These are phyloP conservation scores for Xylariaceae sp. DNA, from an alignment of 2,329 filamentous ascomycete species.

Conservation along the genomic window DNA sequence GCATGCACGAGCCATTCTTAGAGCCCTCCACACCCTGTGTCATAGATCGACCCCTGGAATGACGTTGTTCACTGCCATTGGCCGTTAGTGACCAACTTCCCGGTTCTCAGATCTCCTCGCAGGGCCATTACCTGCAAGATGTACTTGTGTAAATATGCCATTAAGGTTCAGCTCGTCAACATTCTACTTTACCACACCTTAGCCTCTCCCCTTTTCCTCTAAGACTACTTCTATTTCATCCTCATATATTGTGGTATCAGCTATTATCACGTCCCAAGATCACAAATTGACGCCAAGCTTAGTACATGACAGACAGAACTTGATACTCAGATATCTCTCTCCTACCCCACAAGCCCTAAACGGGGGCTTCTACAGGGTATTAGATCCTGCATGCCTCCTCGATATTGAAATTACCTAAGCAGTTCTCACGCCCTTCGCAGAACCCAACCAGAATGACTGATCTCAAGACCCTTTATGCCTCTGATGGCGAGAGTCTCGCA, in stretches of 20 bases:
- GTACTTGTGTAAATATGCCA: too few species aligned
- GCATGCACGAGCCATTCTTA: conserved; percentile 24
- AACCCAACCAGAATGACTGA: conserved; percentile 36
- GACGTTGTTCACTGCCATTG: conserved; percentile 30
- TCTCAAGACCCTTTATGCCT: conserved; percentile 34
- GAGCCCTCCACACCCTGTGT: conserved; percentile 25
- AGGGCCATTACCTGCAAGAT: neutral
- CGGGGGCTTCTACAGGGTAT: neutral
- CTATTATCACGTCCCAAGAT: too few species aligned
- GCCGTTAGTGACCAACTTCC: conserved; percentile 3
- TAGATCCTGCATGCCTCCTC: neutral
- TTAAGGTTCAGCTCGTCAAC: too few species aligned
- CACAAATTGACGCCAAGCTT: too few species aligned
- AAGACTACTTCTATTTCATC: too few species aligned
- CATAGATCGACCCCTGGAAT: conserved; percentile 17
- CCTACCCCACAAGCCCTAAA: neutral
- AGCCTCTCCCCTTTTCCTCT: too few species aligned
- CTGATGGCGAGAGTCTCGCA: conserved; percentile 35
- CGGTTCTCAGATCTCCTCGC: conserved; percentile 4
- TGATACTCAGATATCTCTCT: neutral
- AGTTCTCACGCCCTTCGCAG: neutral
- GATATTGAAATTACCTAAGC: neutral
- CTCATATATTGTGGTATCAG: too few species aligned
- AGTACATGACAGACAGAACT: too few species aligned
- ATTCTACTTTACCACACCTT: too few species aligned